These are phyloP conservation scores for Phytophthora vignae DNA, from an alignment of 352 stramenopile species.

Conservation along the genomic window DNA sequence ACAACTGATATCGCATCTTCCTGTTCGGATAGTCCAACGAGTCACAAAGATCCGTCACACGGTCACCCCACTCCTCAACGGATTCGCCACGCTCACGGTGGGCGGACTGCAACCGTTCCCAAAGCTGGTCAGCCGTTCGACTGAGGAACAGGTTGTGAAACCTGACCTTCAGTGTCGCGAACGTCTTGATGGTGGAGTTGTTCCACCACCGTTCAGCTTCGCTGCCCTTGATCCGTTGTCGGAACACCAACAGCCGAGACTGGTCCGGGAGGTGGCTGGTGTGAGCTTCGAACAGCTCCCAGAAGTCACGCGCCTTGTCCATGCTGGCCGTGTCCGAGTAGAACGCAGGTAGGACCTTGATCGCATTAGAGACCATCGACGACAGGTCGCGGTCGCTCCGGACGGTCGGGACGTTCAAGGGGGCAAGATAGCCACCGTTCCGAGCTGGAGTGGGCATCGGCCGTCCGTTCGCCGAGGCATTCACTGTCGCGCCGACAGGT, in stretches of 20 bases:
- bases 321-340: not conserved
- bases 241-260: not conserved
- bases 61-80: not conserved
- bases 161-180: not conserved
- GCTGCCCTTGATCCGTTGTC: not conserved
- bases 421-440: too few species aligned
- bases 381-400: not conserved
- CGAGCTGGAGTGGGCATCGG: too few species aligned
- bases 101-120: not conserved
- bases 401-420: too few species aligned
- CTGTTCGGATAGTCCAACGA: slow-evolving; percentile 10
- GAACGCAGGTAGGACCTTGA: not conserved
- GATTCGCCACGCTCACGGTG: not conserved
- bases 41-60: slow-evolving; percentile 1
- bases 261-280: not conserved
- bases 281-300: not conserved
- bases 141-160: not conserved
- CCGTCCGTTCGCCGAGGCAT: too few species aligned
- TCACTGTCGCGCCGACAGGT: too few species aligned
- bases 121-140: not conserved
- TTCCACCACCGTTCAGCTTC: not conserved
- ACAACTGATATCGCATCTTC: too few species aligned
- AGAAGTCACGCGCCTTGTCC: not conserved
- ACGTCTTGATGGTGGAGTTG: not conserved
- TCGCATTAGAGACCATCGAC: not conserved